Base-by-base conservation (phyloP, 331 rosid species). In the Rhamnella rubrinervis region DNA sequence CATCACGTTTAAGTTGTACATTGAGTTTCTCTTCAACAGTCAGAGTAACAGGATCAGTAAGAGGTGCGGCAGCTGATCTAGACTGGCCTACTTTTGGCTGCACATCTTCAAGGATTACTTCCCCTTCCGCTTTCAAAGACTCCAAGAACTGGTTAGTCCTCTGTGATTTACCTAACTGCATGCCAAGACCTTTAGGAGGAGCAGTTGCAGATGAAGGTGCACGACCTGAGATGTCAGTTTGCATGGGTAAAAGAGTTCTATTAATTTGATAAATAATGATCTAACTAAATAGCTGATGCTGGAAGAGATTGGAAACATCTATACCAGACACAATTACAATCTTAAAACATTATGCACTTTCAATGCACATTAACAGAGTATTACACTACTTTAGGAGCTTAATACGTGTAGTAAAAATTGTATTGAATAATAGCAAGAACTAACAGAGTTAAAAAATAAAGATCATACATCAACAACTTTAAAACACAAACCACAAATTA, bases 61-160 rank as follows among this genome's bases (percentile, higher is more conserved):
- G 92, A 53, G 95, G 88, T 41, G 87, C 81, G 71, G 87, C 96
- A 75, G 85, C 80, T 73, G 92, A 47, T 61, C 80, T 87, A 25
- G 96, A 87, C 55, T 67, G 91, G 70, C 88, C 81, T 51, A 71
- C 78, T 78, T 73, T 90, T 71, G 95, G 98, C 71, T 87, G 97
- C 70, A 88, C 89, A 81, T 91, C 97, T 83, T 91, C 98, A 68
- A 84, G 78, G 79, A 93, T 85, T 73, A 88, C 96, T 82, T 93
- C 98, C 38, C 98, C 98, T 81, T 93, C 98, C 26, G 96, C 95
- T 82, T 93, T 91, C 78, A 93, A 21, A 70, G 98, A 93, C 82
- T 91, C 98, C 75, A 93, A 84, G 76, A 93, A 85, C 52, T 93
- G 96, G 81, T 84, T 88, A 53, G 92, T 80, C 92, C 77, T 88